Evolutionary conservation across 768 basidiomycete genomes (phyloP).

Genomic region (Daedaleopsis nitida): DNA sequence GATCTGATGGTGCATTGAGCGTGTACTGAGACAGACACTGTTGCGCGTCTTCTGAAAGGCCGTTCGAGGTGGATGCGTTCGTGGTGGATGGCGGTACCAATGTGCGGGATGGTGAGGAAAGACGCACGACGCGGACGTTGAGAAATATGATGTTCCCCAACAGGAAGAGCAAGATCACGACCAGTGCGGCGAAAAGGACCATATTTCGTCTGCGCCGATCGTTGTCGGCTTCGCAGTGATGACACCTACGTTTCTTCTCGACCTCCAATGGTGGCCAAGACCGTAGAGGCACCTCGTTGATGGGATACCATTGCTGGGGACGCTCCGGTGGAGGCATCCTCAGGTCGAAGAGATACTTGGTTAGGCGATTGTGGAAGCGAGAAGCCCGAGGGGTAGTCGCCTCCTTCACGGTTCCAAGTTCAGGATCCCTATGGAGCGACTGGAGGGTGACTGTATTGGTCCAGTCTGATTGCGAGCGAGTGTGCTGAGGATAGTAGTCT

Average conservation of each 20-base stretch:
- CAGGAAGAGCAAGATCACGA: slow-evolving; percentile 44
- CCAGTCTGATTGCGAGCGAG: slow-evolving; percentile 30
- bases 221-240: slow-evolving; percentile 26
- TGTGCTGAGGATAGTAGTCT: slow-evolving; percentile 24
- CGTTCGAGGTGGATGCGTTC: slow-evolving; percentile 24
- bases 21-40: slow-evolving; percentile 49
- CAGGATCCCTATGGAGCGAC: slow-evolving; percentile 21
- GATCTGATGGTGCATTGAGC: slow-evolving; percentile 45
- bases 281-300: slow-evolving; percentile 25
- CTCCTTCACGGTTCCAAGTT: slow-evolving; percentile 30
- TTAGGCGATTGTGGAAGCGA: slow-evolving; percentile 35
- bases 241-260: slow-evolving; percentile 35
- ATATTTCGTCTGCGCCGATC: slow-evolving; percentile 33
- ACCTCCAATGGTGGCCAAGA: slow-evolving; percentile 44
- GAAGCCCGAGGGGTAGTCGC: slow-evolving; percentile 22
- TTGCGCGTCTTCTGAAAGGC: slow-evolving; percentile 41
- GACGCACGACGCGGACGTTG: slow-evolving; percentile 34
- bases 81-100: slow-evolving; percentile 8
- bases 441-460: slow-evolving; percentile 26
- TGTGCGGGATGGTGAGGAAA: background rate
- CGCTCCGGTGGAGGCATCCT: slow-evolving; percentile 30
- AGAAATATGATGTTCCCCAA: slow-evolving; percentile 43
- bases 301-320: slow-evolving; percentile 31
- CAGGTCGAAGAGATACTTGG: slow-evolving; percentile 39
- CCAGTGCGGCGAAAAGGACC: slow-evolving; percentile 34